Percentiles rank a stretch among this genome's conserved stretches.
These are phyloP conservation scores for Aspergillus sergii DNA, from an alignment of 2,329 filamentous ascomycete species.

Conservation along the genomic window DNA sequence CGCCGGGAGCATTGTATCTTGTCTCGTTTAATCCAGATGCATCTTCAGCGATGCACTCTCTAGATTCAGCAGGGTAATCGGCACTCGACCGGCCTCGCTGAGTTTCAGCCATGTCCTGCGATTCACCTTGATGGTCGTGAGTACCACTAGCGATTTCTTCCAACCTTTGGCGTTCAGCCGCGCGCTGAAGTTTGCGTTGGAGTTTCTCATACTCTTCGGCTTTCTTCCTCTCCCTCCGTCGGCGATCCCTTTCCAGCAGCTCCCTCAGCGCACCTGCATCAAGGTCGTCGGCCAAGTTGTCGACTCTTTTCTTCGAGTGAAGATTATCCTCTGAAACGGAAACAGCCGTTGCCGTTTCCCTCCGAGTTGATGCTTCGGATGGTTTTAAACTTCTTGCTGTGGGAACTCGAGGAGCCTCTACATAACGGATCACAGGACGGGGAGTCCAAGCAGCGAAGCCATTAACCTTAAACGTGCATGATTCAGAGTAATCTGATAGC, in stretches of 20 bases:
- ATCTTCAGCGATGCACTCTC: conserved; percentile 14
- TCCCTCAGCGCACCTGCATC: conserved; percentile 83
- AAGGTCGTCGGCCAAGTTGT: conserved; percentile 77
- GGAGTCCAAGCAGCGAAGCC: conserved; percentile 80
- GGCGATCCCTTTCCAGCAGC: conserved; percentile 84
- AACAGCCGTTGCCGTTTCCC: conserved; percentile 55
- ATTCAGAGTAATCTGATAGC: conserved; percentile 74
- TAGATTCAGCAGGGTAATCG: conserved; percentile 11
- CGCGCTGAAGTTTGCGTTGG: conserved; percentile 49
- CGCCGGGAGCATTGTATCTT: conserved; percentile 11
- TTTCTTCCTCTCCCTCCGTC: conserved; percentile 75
- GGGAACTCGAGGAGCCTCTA: conserved; percentile 64
- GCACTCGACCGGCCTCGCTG: conserved; percentile 12
- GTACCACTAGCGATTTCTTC: conserved; percentile 47
- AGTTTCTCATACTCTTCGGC: conserved; percentile 68
- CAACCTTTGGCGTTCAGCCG: conserved; percentile 59
- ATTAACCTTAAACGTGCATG: conserved; percentile 77
- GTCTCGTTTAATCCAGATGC: conserved; percentile 9
- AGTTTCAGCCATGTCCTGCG: conserved; percentile 5
- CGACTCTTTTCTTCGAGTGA: conserved; percentile 65
- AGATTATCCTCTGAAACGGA: conserved; percentile 63
- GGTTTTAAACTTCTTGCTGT: conserved; percentile 50
- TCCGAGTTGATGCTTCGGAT: conserved; percentile 52
- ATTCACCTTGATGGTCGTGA: conserved; percentile 9
- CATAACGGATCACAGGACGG: conserved; percentile 78